Evolutionary conservation across 1,139 yeast species (phyloP).

Genomic region (Ashbya aceris): DNA sequence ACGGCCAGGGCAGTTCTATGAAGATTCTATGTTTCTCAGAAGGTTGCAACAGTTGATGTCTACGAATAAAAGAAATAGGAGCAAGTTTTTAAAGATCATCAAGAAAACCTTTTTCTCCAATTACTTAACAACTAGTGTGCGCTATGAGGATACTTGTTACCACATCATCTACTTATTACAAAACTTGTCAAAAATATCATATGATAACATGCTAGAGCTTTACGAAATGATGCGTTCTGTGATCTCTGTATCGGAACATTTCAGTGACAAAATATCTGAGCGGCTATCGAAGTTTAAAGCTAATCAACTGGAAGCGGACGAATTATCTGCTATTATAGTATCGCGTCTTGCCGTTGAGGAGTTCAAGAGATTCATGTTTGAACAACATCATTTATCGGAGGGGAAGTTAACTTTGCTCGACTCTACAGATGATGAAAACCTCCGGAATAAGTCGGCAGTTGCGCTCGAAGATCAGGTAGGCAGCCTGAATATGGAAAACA

Average conservation of each 20-base stretch:
- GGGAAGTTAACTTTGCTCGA: constrained; percentile 9
- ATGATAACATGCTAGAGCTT: constrained; percentile 17
- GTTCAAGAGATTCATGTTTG: constrained; percentile 8
- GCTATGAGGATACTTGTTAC: constrained; percentile 3
- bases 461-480: neutral
- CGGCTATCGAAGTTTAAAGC: constrained; percentile 2
- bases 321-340: constrained; percentile 3
- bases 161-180: constrained; percentile 16
- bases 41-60: constrained; percentile 13
- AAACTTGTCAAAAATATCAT: constrained; percentile 18
- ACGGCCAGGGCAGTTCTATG: constrained; percentile 18
- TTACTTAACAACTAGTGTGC: constrained; percentile 6
- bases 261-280: constrained; percentile 13
- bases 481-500: neutral
- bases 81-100: constrained; percentile 15
- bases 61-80: constrained; percentile 12
- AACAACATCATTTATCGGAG: constrained; percentile 7
- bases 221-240: constrained; percentile 14
- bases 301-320: neutral
- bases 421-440: constrained; percentile 10
- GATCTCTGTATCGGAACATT: constrained; percentile 21
- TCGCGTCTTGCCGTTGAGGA: constrained; percentile 5
- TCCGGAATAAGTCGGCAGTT: constrained; percentile 6
- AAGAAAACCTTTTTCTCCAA: constrained; percentile 12
- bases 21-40: constrained; percentile 13